Percentiles rank a stretch among this genome's conserved stretches.
Evolutionary conservation across 768 basidiomycete genomes (phyloP).

Genomic region (Paxillus ammoniavirescens): DNA sequence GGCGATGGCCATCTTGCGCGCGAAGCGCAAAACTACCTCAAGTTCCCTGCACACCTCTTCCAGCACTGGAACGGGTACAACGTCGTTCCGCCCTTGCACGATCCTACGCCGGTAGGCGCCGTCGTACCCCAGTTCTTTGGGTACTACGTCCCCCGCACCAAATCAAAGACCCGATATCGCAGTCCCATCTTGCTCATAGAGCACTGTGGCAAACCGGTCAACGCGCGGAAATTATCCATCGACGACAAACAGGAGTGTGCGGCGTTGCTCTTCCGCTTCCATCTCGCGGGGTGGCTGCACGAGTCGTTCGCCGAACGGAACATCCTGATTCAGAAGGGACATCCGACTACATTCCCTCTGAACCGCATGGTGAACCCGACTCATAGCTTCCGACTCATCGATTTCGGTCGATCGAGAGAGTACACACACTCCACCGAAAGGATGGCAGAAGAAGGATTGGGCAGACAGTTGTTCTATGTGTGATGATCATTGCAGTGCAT

Average conservation of each 20-base stretch:
- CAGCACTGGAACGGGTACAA: conserved; percentile 28
- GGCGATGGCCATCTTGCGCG: conserved; percentile 34
- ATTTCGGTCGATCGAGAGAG: conserved; percentile 42
- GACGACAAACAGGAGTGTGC: conserved; percentile 41
- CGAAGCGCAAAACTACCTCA: conserved; percentile 27
- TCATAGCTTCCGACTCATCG: conserved; percentile 44
- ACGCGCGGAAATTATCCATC: conserved; percentile 16
- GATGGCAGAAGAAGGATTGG: no score
- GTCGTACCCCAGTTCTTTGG: conserved; percentile 65
- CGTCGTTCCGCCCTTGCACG: conserved; percentile 27
- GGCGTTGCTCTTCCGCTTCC: conserved; percentile 39
- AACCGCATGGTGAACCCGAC: background rate
- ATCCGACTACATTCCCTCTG: conserved; percentile 28
- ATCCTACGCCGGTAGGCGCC: conserved; percentile 49
- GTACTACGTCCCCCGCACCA: conserved; percentile 40
- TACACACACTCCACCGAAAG: background rate
- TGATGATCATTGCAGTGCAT: no score
- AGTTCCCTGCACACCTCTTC: conserved; percentile 27
- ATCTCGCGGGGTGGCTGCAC: conserved; percentile 37
- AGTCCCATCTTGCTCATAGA: conserved; percentile 31
- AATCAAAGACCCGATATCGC: conserved; percentile 8
- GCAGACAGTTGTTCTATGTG: no score
- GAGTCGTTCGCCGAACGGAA: conserved; percentile 43
- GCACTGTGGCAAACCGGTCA: conserved; percentile 40
- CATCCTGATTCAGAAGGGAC: conserved; percentile 42